Evolutionary conservation across 306 rosid genomes (phyloP).

Genomic region (peach (Prunus persica)): DNA sequence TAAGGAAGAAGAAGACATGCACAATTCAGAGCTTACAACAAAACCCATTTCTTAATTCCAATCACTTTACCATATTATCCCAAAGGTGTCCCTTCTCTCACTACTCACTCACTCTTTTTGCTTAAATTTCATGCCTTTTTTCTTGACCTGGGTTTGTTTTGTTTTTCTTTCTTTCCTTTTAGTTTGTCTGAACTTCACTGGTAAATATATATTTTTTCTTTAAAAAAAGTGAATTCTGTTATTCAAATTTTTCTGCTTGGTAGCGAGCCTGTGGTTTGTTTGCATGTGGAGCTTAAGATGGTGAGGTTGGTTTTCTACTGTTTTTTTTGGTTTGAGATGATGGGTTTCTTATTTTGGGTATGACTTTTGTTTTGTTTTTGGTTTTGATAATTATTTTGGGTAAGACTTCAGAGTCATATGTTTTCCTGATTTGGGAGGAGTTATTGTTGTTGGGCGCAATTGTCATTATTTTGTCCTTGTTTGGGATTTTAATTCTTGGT

Average conservation of each 20-base stretch:
- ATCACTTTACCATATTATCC: constrained; percentile 9
- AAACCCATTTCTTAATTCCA: constrained; percentile 27
- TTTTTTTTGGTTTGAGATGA: not conserved
- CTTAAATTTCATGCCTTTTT: not conserved
- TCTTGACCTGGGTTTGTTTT: constrained; percentile 4
- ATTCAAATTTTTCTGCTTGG: constrained; percentile 12
- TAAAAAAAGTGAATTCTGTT: not conserved
- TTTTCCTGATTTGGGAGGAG: constrained; percentile 11
- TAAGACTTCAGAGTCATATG: not conserved
- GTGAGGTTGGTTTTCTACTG: constrained; percentile 10
- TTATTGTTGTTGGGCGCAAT: constrained; percentile 9
- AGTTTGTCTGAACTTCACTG: not conserved
- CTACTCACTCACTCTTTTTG: not conserved
- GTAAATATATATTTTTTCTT: not conserved
- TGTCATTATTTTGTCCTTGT: not conserved
- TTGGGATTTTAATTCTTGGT: constrained; percentile 21
- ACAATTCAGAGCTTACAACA: constrained; percentile 17
- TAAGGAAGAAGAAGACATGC: constrained; percentile 18
- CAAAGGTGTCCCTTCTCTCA: constrained; percentile 23
- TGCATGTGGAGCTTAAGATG: constrained; percentile 29
- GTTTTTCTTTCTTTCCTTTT: not conserved
- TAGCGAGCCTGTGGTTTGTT: constrained; percentile 23
- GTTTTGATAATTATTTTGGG: constrained; percentile 1
- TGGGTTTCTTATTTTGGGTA: constrained; percentile 19
- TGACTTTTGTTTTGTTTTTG: not conserved